Percentiles rank a stretch among this genome's conserved stretches.
Evolutionary conservation across 2,329 filamentous ascomycete species (phyloP).

Genomic region (Hypoxylon sp.): DNA sequence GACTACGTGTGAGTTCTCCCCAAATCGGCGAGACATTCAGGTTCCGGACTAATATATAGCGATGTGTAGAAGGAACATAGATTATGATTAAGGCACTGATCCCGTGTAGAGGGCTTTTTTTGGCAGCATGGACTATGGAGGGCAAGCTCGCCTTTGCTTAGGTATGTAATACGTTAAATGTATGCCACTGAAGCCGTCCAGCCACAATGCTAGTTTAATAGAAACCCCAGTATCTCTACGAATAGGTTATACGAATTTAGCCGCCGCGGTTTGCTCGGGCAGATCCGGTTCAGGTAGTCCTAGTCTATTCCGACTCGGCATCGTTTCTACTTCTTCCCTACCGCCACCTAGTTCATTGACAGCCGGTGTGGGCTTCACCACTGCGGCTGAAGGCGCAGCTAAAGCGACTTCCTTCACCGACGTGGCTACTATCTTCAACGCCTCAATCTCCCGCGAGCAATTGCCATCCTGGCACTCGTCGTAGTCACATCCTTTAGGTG

Average conservation of each 20-base stretch:
- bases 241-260: not conserved
- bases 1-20: constrained; percentile 2
- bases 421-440: not conserved
- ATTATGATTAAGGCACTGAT: constrained; percentile 1
- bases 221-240: not conserved
- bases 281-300: not conserved
- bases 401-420: not conserved
- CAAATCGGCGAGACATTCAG: not conserved
- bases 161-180: not conserved
- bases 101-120: too few relatives aligned
- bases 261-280: not conserved
- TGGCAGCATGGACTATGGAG: too few relatives aligned
- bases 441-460: constrained; percentile 3
- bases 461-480: not conserved
- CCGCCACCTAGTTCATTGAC: not conserved
- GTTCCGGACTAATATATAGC: not conserved
- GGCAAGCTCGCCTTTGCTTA: not conserved
- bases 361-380: not conserved
- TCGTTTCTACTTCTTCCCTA: not conserved
- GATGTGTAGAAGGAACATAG: constrained; percentile 3
- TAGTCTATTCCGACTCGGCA: not conserved
- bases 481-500: too few relatives aligned
- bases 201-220: not conserved
- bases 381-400: not conserved
- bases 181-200: not conserved